phyloP scores from a whole-genome alignment of 2,329 filamentous ascomycete species.

The Calonectria pteridis region DNA sequence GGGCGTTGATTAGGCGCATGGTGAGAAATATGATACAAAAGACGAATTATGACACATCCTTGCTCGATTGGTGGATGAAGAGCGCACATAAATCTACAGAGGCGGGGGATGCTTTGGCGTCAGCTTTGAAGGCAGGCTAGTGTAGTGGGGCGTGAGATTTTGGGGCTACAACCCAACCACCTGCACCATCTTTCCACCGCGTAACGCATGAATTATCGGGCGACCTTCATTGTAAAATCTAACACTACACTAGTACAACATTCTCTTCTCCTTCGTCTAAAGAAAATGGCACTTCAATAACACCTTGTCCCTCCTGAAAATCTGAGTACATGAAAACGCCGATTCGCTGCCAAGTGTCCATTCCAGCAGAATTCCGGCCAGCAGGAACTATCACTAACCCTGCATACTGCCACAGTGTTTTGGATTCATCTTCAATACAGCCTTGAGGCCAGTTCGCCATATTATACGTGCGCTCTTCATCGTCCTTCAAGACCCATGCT shows the following conservation, averaged over 20 bases:
- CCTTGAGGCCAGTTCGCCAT: neutral
- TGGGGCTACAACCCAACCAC: neutral
- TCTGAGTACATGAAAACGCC: neutral
- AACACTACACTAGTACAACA: neutral
- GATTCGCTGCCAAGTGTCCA: neutral
- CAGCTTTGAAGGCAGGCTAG: neutral
- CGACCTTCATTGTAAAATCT: neutral
- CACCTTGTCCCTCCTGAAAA: neutral
- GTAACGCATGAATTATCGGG: neutral
- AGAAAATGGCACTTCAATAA: neutral
- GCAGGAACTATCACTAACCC: neutral
- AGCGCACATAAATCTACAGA: neutral
- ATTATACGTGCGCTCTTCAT: neutral
- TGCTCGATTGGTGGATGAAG: neutral
- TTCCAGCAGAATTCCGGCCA: neutral
- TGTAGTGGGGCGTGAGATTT: neutral
- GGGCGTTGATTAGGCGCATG: constrained; percentile 45
- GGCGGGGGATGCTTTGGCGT: neutral
- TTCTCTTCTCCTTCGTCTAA: neutral
- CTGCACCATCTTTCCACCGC: neutral
- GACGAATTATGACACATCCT: neutral
- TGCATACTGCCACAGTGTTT: neutral
- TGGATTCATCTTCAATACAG: neutral
- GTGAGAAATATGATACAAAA: neutral
- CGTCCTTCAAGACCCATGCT: neutral